Base-by-base conservation (phyloP, 2,329 filamentous ascomycete genomes). In the Talaromyces verruculosus region DNA sequence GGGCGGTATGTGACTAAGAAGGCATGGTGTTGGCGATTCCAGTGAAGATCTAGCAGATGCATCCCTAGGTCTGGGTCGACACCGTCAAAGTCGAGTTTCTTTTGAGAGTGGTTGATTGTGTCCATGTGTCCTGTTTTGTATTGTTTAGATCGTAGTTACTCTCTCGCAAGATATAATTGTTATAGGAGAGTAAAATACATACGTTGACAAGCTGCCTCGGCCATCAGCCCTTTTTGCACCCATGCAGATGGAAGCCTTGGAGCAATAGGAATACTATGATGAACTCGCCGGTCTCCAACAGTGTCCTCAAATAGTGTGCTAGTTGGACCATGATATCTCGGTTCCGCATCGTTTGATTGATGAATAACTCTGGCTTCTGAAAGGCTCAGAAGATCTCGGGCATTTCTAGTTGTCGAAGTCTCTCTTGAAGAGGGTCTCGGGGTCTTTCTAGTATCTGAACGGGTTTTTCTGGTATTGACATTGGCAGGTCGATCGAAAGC, bases 1-100 rank as follows among this genome's bases (percentile, higher is more conserved):
- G 84, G 82, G 0, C 85, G 81, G 70, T 87, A 85, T 0, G 81
- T 82, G 51, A 85, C 75, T 0, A 82, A 68, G 63, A 79, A 78
- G 5, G 82, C 79, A 62, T 83, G 79, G 66, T 85, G 83, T 67
- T 85, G 83, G 5, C 84, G 80, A 69, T 83, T 85, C 82, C 83
- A 85, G 63, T 85, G 82, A 0, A 86, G 71, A 2, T 78, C 77
- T 0, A 86, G 73, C 4, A 87, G 71, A 61, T 86, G 82, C 75
- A 84, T 81, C 2, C 79, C 84, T 7, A 86, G 69, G 13, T 85
- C 81, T 0, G 83, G 80, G 37, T 84, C 80, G 1, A 86, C 79
- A 0, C 84, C 84, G 69, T 87, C 84, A 70, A 87, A 86, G 69
- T 87, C 84, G 2, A 86, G 77, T 63, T 80, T 80, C 1, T 78